Percentiles rank a stretch among this genome's conserved stretches.
Evolutionary conservation across 1,284 basidiomycete species (phyloP).

Genomic region (Vanrija sp.): DNA sequence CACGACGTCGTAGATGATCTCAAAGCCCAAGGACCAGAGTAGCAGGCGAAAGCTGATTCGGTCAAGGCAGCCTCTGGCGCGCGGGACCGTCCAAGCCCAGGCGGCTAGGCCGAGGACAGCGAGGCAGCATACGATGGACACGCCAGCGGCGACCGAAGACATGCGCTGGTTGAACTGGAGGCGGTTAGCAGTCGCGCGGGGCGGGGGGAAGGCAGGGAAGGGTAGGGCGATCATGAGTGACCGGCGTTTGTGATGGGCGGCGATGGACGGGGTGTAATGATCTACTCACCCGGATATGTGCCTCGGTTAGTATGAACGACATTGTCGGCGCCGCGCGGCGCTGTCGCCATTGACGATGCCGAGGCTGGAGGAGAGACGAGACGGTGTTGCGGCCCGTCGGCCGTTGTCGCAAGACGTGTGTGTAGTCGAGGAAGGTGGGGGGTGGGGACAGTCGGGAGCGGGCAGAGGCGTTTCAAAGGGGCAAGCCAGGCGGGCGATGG

Average conservation of each 20-base stretch:
- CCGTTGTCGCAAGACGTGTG: too few species aligned
- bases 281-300: too few species aligned
- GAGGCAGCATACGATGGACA: slow-evolving; percentile 12
- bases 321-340: too few species aligned
- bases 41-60: slow-evolving; percentile 37
- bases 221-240: not conserved
- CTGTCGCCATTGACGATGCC: too few species aligned
- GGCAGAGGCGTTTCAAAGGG: too few species aligned
- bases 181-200: not conserved
- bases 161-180: slow-evolving; percentile 14
- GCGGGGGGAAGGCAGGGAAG: not conserved
- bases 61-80: slow-evolving; percentile 25
- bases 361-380: too few species aligned
- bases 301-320: too few species aligned
- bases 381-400: too few species aligned
- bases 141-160: slow-evolving; percentile 15
- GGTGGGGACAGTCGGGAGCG: too few species aligned
- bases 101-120: slow-evolving; percentile 11
- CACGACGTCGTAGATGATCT: slow-evolving; percentile 28
- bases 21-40: slow-evolving; percentile 29
- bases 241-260: not conserved
- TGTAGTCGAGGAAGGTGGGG: too few species aligned
- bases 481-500: too few species aligned
- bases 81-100: slow-evolving; percentile 14
- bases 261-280: too few species aligned